Base-by-base conservation (phyloP, 768 basidiomycete species). In the Epithele typhae region DNA sequence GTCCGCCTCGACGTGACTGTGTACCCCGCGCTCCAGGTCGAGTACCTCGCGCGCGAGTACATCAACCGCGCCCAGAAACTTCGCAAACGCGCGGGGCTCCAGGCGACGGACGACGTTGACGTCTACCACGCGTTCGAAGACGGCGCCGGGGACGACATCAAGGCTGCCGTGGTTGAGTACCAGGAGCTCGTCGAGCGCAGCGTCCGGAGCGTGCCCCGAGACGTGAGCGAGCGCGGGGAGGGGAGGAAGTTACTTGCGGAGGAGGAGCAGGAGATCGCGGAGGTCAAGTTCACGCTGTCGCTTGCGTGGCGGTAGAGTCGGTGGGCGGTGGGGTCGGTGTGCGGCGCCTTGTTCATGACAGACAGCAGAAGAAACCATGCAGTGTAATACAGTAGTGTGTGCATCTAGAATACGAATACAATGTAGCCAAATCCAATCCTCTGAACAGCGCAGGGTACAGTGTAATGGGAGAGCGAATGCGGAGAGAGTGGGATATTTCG, bases 31-130 rank as follows among this genome's bases (percentile, higher is more conserved):
- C 77, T 98, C 36, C 81, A 84, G 64, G 74, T 81, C 41, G 89
- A 97, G 71, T 93, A 91, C 74, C 74, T 93, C 21, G 84, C 90
- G 37, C 80, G 96, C 37, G 91, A 95, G 65, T 66, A 97, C 54
- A 86, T 87, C 53, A 95, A 93, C 55, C 85, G 94, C 44, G 84
- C 97, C 35, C 96, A 99, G 71, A 92, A 90, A 63, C 72, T 97
- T 50, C 77, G 96, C 57, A 99, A 99, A 72, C 92, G 93, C 67
- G 93, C 92, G 1, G 92, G 93, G 12, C 73, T 98, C 53, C 92
- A 93, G 66, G 86, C 95, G 17, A 93, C 92, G 6, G 96, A 99
- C 62, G 91, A 96, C 61, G 82, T 97, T 23, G 77, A 89, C 43
- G 78, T 96, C 33, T 94, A 84, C 68, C 93, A 93, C 69, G 67